A percentile compares a stretch with the other conserved stretches of the same genome.
These are phyloP conservation scores for Pythium graminicola DNA, from an alignment of 352 stramenopile species.

Conservation along the genomic window DNA sequence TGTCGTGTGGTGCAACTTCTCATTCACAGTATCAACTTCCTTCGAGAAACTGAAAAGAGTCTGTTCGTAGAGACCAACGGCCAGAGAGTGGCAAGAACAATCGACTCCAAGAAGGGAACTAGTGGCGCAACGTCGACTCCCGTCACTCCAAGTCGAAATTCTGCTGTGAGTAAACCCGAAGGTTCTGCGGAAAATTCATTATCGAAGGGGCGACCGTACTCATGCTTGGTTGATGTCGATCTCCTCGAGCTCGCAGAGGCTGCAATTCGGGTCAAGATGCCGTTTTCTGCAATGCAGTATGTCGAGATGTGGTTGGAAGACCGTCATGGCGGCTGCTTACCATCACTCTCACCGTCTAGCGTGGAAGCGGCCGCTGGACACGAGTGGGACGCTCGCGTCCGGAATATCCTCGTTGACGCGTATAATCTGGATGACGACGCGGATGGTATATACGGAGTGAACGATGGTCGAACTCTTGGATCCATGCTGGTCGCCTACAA, in stretches of 20 bases:
- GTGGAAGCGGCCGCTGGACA: not conserved
- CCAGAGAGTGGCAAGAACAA: not conserved
- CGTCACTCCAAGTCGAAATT: not conserved
- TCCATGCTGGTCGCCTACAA: slow-evolving; percentile 73
- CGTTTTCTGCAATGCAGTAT: slow-evolving; percentile 85
- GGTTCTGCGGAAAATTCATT: slow-evolving; percentile 7
- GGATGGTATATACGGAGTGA: slow-evolving; percentile 75
- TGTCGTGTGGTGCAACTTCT: slow-evolving; percentile 53
- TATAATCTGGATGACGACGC: slow-evolving; percentile 57
- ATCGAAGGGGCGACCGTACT: slow-evolving; percentile 38
- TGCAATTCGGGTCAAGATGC: slow-evolving; percentile 72
- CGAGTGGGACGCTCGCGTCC: slow-evolving; percentile 27
- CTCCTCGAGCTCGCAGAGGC: slow-evolving; percentile 58
- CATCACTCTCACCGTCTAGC: slow-evolving; percentile 25
- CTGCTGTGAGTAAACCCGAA: not conserved
- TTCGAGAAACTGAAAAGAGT: slow-evolving; percentile 68
- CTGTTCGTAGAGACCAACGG: slow-evolving; percentile 66
- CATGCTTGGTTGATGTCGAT: slow-evolving; percentile 53
- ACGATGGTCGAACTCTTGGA: slow-evolving; percentile 58
- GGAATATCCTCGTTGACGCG: slow-evolving; percentile 55
- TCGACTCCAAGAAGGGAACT: slow-evolving; percentile 7
- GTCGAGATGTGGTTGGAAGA: slow-evolving; percentile 84
- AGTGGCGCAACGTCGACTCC: not conserved
- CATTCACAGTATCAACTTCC: slow-evolving; percentile 74
- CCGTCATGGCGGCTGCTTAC: slow-evolving; percentile 39